Percentiles rank a stretch among this genome's conserved stretches.
These are phyloP conservation scores for Chlorella sp. DNA, from an alignment of 139 green algal species.

Conservation along the genomic window DNA sequence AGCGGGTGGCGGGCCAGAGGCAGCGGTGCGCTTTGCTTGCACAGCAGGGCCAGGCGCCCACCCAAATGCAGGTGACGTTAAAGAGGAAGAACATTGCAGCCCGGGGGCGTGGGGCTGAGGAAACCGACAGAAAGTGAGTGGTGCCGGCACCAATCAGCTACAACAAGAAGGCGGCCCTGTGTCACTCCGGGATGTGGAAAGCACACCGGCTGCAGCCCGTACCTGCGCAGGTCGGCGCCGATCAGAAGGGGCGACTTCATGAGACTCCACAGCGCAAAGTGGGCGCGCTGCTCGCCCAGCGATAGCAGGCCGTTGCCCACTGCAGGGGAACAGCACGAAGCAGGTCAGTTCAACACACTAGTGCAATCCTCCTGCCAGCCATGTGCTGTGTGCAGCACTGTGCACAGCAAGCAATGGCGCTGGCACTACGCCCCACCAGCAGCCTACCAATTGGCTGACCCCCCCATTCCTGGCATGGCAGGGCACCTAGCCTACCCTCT, in stretches of 20 bases:
- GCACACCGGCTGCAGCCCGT: neutral
- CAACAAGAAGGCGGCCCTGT: too few species aligned
- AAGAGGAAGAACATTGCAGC: too few species aligned
- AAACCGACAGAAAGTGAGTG: too few species aligned
- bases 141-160: too few species aligned
- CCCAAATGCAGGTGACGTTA: too few species aligned
- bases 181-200: too few species aligned
- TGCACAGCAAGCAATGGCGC: too few species aligned
- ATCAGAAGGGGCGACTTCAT: conserved; percentile 76
- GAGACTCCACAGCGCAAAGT: conserved; percentile 80
- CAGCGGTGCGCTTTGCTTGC: neutral
- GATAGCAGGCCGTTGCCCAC: conserved; percentile 57
- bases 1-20: neutral
- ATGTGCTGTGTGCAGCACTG: too few species aligned
- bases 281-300: conserved; percentile 50
- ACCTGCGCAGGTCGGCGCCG: conserved; percentile 53
- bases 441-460: neutral
- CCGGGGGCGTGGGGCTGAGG: too few species aligned
- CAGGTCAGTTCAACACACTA: neutral
- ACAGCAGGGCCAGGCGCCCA: neutral
- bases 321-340: neutral
- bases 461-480: neutral
- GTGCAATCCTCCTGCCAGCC: too few species aligned
- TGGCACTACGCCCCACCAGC: neutral
- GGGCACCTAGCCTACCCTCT: conserved; percentile 55